Evolutionary conservation across 345 rosid species (phyloP).

Genomic region (Linum usitatissimum): DNA sequence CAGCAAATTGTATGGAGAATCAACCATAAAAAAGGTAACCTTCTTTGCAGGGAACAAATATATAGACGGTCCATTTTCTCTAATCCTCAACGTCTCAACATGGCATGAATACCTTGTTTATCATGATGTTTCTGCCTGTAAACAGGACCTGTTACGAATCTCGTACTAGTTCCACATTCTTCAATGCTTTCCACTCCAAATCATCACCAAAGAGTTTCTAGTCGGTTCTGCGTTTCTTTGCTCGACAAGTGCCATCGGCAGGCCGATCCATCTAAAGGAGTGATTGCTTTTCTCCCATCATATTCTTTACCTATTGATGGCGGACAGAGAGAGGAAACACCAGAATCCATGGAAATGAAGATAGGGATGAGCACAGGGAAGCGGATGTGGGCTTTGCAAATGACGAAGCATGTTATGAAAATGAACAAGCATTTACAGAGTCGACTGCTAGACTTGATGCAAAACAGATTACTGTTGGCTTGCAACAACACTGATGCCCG

Average conservation of each 20-base stretch:
- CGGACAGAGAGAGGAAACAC: constrained; percentile 17
- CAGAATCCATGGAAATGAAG: constrained; percentile 31
- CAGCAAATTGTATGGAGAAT: constrained; percentile 24
- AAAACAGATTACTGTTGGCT: constrained; percentile 18
- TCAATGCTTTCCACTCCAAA: constrained; percentile 19
- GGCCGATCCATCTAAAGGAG: constrained; percentile 16
- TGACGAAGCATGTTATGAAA: constrained; percentile 41
- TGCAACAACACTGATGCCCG: background rate
- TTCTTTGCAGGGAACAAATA: background rate
- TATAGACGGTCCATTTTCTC: no score
- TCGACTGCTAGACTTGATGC: constrained; percentile 35
- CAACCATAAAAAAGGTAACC: constrained; percentile 32
- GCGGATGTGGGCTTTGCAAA: constrained; percentile 27
- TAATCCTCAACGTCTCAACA: no score
- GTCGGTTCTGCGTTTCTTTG: constrained; percentile 19
- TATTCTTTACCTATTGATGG: constrained; percentile 12
- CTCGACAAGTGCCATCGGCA: constrained; percentile 33
- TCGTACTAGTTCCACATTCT: constrained; percentile 22
- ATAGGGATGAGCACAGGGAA: constrained; percentile 23
- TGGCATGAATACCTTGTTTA: background rate
- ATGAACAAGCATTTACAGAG: constrained; percentile 35
- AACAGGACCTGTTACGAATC: constrained; percentile 36
- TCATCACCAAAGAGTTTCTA: constrained; percentile 16
- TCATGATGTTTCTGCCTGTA: constrained; percentile 1
- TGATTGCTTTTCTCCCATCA: constrained; percentile 11